Base-by-base conservation (phyloP, 805 yeast species). In the Cyberlindnera bimundalis region DNA sequence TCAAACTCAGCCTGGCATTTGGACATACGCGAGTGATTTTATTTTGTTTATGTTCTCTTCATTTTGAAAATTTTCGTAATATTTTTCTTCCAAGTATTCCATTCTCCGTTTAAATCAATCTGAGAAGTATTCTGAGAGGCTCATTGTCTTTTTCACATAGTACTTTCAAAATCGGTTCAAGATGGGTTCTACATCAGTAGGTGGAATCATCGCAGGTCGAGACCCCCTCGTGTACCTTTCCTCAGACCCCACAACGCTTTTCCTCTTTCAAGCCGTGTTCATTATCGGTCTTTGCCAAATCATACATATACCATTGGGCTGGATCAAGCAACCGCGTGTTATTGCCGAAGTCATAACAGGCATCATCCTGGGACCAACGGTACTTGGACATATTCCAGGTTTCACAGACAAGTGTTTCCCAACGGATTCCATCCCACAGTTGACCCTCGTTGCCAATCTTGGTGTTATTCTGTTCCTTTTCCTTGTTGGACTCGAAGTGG, bases 311-410 rank as follows among this genome's bases (percentile, higher is more conserved):
- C 87, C 89, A 0, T 61, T 85, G 13, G 67, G 78, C 10, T 72
- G 61, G 46, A 57, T 85, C 31, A 78, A 77, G 50, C 93, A 85
- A 58, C 95, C 95, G 0, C 68, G 79, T 43, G 95, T 85, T 31
- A 84, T 85, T 44, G 86, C 90, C 6, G 95, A 85, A 54, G 93
- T 85, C 35, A 68, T 85, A 9, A 70, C 88, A 0, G 95, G 95
- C 21, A 79, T 85, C 35, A 53, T 85, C 2, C 61, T 85, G 36
- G 91, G 93, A 0, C 91, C 91, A 1, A 68, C 88, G 0, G 93
- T 76, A 2, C 60, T 85, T 63, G 93, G 93, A 5, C 76, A 70
- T 32, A 75, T 84, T 25, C 88, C 89, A 0, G 67, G 75, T 41
- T 85, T 82, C 62, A 78, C 88, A 4, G 55, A 55, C 0, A 76